Conservation (phyloP, 768 basidiomycete genomes). For the Podaxis sp. region DNA sequence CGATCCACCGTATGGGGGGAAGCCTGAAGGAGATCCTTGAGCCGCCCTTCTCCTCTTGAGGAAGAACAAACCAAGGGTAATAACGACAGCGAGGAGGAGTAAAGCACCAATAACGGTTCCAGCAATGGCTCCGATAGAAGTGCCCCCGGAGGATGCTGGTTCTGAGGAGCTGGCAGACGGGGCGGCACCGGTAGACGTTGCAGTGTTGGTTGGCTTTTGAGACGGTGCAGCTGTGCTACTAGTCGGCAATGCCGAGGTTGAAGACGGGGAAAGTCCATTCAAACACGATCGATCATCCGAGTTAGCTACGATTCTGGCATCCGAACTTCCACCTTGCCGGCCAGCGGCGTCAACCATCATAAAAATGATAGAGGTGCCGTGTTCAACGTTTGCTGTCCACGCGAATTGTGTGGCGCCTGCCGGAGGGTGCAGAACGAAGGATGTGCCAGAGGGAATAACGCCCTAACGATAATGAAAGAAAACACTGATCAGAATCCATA, state of each 20-base stretch:
- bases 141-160: slow-evolving; percentile 12
- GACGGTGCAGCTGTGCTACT: slow-evolving; percentile 22
- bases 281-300: slow-evolving; percentile 54
- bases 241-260: slow-evolving; percentile 33
- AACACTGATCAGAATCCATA: not conserved
- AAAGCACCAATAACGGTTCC: slow-evolving; percentile 53
- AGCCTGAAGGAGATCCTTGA: slow-evolving; percentile 15
- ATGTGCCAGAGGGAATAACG: slow-evolving; percentile 60
- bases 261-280: slow-evolving; percentile 49
- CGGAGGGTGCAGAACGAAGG: slow-evolving; percentile 43
- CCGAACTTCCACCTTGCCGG: slow-evolving; percentile 58
- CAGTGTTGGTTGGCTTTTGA: slow-evolving; percentile 18
- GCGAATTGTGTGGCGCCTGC: slow-evolving; percentile 35
- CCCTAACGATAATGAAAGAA: slow-evolving; percentile 35
- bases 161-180: slow-evolving; percentile 8
- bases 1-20: slow-evolving; percentile 3
- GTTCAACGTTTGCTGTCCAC: slow-evolving; percentile 59
- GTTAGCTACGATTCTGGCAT: slow-evolving; percentile 42
- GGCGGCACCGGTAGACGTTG: slow-evolving; percentile 18
- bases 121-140: slow-evolving; percentile 46
- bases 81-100: slow-evolving; percentile 48
- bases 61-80: slow-evolving; percentile 52
- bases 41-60: slow-evolving; percentile 28
- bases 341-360: slow-evolving; percentile 50
- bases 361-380: slow-evolving; percentile 59